phyloP scores from a whole-genome alignment of 129 eudicot species.

The Flaveria sonorensis region DNA sequence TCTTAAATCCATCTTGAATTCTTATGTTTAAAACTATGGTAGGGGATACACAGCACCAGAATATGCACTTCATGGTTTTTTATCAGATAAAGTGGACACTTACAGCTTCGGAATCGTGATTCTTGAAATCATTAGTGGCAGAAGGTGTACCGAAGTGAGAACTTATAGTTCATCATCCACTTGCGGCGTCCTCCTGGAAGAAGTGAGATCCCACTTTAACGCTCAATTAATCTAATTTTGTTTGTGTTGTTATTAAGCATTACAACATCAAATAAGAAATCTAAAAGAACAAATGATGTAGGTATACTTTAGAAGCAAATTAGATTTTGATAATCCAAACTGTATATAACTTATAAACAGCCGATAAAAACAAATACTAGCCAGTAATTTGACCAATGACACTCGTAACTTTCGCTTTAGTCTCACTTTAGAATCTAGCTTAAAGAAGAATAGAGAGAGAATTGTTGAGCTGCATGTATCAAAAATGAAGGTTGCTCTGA shows the following conservation, averaged over 20 bases:
- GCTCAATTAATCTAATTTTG: neutral
- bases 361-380: too few relatives aligned
- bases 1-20: neutral
- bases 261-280: neutral
- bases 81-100: constrained; percentile 72
- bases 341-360: too few relatives aligned
- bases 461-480: neutral
- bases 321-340: too few relatives aligned
- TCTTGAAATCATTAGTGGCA: constrained; percentile 65
- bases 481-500: neutral
- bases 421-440: too few relatives aligned
- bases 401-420: too few relatives aligned
- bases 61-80: constrained; percentile 60
- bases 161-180: constrained; percentile 12
- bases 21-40: neutral
- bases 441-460: too few relatives aligned
- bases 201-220: constrained; percentile 35
- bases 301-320: neutral
- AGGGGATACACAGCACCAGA: constrained; percentile 86
- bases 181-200: constrained; percentile 56
- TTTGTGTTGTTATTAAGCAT: neutral
- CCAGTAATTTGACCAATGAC: too few relatives aligned
- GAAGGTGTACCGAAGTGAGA: constrained; percentile 49
- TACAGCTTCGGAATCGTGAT: constrained; percentile 68
- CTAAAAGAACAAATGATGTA: neutral